Evolutionary conservation across 1,284 basidiomycete genomes (phyloP), one percentile per base, ranked within the genome.

Genomic region (Cryptococcus depauperatus): DNA sequence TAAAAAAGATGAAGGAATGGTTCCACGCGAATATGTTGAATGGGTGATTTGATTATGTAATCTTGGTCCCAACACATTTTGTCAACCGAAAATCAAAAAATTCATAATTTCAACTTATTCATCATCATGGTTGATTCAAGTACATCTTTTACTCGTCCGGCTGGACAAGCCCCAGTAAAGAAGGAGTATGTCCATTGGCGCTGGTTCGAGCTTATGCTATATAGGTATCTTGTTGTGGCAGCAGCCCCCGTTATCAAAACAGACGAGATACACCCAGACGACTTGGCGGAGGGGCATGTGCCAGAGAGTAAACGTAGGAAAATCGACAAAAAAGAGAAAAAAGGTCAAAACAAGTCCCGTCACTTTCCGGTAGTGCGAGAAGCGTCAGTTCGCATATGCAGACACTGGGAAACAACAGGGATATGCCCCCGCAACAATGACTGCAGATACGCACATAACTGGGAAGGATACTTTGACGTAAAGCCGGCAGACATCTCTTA

Each of bases 361-460:
- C 48, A 54, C 25, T 62, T 64, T 42, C 54, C 51, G 11, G 39
- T 50, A 8, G 43, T 58, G 4, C 51, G 55, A 35, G 70, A 72
- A 44, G 54, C 56, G 1, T 47, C 49, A 18, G 38, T 66, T 16
- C 51, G 54, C 18, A 51, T 70, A 13, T 72, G 70, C 52, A 51
- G 56, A 37, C 41, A 46, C 3, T 64, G 61, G 64, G 70, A 58
- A 52, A 57, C 41, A 28, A 62, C 57, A 11, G 60, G 62, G 27
- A 44, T 42, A 11, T 62, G 60, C 41, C 38, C 38, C 14, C 44
- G 51, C 28, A 37, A 52, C 10, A 30, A 23, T 9, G 39, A 32
- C 23, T 96, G 92, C 62, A 79, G 82, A 28, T 85, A 80, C 61
- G 82, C 79, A 3, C 93, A 97, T 66, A 83, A 89, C 57, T 74